These are phyloP conservation scores for Lactuca sativa DNA, from an alignment of 129 eudicot genomes.

Conservation along the genomic window DNA sequence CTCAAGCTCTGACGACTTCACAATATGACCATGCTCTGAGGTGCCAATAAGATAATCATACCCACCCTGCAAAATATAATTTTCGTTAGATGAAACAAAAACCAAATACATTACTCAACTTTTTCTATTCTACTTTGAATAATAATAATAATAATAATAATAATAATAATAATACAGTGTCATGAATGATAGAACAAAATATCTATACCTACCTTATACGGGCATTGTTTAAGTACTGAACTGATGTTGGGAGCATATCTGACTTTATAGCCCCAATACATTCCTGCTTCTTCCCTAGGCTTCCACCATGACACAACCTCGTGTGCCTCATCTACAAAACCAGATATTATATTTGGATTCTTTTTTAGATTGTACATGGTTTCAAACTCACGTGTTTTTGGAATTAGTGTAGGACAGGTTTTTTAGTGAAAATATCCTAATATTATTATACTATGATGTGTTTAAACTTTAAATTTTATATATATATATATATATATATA, in stretches of 20 bases:
- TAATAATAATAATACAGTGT: no score
- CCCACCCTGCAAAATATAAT: constrained; percentile 60
- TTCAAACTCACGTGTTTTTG: background rate
- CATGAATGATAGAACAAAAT: no score
- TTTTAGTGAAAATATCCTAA: background rate
- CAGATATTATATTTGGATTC: no score
- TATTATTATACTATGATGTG: no score
- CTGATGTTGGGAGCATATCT: constrained; percentile 86
- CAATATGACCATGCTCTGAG: constrained; percentile 84
- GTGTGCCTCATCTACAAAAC: constrained; percentile 51
- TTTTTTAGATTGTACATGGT: background rate
- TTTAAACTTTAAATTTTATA: no score
- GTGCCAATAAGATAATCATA: constrained; percentile 94
- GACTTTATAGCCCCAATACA: constrained; percentile 94
- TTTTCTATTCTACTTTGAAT: no score
- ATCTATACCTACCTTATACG: constrained; percentile 54
- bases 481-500: no score
- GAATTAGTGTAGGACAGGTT: background rate
- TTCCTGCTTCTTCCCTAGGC: constrained; percentile 75
- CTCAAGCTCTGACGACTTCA: constrained; percentile 72
- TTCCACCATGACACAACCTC: constrained; percentile 68
- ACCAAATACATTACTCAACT: no score
- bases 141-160: no score
- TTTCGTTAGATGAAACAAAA: constrained; percentile 18
- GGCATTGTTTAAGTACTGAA: constrained; percentile 61